These are phyloP conservation scores for Anaeramoeba ignava DNA, from an alignment of 78 protist genomes.

Conservation along the genomic window DNA sequence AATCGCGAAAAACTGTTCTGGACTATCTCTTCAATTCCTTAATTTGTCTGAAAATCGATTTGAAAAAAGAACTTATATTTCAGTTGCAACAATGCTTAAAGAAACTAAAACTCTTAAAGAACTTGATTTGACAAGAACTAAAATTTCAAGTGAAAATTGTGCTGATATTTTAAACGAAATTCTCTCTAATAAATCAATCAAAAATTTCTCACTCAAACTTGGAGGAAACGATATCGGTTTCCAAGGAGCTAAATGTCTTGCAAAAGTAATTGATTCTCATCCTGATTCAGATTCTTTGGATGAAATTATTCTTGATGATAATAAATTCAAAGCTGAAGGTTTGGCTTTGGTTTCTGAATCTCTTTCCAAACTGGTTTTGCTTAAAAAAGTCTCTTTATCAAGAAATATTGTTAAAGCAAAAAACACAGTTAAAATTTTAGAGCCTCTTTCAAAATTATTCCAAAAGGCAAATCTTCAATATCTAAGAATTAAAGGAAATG, in stretches of 20 bases:
- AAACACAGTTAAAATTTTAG: neutral
- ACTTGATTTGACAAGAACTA: neutral
- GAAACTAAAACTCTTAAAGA: neutral
- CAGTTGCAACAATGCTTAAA: neutral
- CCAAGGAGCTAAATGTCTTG: neutral
- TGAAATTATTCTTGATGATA: neutral
- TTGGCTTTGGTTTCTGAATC: neutral
- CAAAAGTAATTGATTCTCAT: neutral
- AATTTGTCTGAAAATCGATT: neutral
- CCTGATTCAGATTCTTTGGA: neutral
- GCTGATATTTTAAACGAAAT: neutral
- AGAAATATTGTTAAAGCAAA: neutral
- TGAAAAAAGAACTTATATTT: neutral
- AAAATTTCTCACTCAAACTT: neutral
- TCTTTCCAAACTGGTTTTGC: neutral
- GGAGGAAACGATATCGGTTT: neutral
- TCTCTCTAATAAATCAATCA: neutral
- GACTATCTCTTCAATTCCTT: neutral
- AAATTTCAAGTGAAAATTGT: neutral
- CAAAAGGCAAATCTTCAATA: neutral
- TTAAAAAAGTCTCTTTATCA: neutral
- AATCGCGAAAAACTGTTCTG: neutral
- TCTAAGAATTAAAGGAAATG: neutral
- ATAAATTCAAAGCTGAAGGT: neutral
- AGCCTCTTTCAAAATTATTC: neutral